Evolutionary conservation across 768 basidiomycete species (phyloP).

Genomic region (Lentinula detonsa): DNA sequence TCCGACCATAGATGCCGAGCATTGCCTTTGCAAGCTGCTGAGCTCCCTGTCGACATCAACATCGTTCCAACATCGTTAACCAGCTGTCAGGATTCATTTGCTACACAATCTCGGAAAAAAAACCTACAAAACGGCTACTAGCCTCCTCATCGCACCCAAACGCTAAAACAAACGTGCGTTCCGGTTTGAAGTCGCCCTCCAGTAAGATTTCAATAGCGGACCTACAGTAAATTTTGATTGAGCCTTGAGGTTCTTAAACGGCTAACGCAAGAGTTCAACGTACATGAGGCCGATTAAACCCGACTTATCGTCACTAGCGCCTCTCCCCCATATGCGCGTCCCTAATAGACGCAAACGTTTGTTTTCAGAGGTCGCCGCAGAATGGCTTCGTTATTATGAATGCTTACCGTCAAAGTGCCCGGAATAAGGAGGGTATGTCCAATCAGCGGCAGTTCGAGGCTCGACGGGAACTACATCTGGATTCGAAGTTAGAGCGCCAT

Average conservation of each 20-base stretch:
- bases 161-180: constrained; percentile 15
- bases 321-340: constrained; percentile 50
- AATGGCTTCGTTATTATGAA: not conserved
- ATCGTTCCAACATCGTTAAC: not conserved
- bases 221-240: not conserved
- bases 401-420: constrained; percentile 36
- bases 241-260: not conserved
- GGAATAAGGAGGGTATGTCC: constrained; percentile 45
- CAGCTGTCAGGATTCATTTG: too few species aligned
- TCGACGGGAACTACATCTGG: constrained; percentile 53
- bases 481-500: not conserved
- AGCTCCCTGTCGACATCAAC: constrained; percentile 29
- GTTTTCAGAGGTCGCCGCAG: too few species aligned
- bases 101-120: not conserved
- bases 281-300: constrained; percentile 36
- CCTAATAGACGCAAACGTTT: constrained; percentile 16
- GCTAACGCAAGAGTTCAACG: not conserved
- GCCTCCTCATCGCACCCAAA: constrained; percentile 53
- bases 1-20: constrained; percentile 41
- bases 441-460: constrained; percentile 34
- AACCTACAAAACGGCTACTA: constrained; percentile 22
- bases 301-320: constrained; percentile 47
- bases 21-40: constrained; percentile 28
- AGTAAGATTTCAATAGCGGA: constrained; percentile 12
- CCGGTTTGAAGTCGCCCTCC: constrained; percentile 11